A percentile compares a stretch with the other conserved stretches of the same genome.
Conservation (phyloP, 805 yeast species). For the Candida boleticola region DNA sequence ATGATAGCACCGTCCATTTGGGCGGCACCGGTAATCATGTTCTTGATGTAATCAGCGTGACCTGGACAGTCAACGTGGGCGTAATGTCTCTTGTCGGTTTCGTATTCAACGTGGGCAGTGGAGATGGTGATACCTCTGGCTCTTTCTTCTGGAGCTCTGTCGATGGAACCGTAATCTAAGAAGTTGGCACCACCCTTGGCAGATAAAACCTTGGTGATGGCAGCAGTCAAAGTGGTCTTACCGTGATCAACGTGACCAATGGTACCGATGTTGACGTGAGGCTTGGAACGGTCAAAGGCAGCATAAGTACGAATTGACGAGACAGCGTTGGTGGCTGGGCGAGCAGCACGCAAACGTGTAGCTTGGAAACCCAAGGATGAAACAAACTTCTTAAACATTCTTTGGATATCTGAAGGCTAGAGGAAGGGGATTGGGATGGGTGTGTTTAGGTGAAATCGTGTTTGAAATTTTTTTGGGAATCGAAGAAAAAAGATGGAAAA, state of each 20-base stretch:
- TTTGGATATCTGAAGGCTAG: not conserved
- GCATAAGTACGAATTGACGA: constrained; percentile 48
- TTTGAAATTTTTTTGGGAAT: not conserved
- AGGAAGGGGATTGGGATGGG: not conserved
- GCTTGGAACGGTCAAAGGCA: constrained; percentile 91
- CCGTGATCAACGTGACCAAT: constrained; percentile 99
- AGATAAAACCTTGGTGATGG: constrained; percentile 92
- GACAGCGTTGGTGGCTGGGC: constrained; percentile 22
- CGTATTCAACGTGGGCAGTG: constrained; percentile 97
- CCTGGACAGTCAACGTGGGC: constrained; percentile 99
- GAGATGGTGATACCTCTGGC: constrained; percentile 99
- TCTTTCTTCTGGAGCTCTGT: constrained; percentile 98
- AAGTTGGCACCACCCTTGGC: constrained; percentile 88
- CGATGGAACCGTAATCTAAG: constrained; percentile 90
- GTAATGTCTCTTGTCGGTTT: constrained; percentile 91
- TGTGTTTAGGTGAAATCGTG: not conserved
- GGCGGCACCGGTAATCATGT: constrained; percentile 99
- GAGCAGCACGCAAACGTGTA: constrained; percentile 19
- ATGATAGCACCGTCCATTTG: constrained; percentile 99
- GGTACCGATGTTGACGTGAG: constrained; percentile 96
- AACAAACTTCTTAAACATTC: constrained; percentile 29
- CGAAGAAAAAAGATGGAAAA: too few relatives aligned
- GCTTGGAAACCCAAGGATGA: constrained; percentile 14
- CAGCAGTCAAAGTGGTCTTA: constrained; percentile 97
- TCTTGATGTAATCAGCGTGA: constrained; percentile 97